phyloP scores from a whole-genome alignment of 768 basidiomycete genomes.

The Pisolithus sp. region DNA sequence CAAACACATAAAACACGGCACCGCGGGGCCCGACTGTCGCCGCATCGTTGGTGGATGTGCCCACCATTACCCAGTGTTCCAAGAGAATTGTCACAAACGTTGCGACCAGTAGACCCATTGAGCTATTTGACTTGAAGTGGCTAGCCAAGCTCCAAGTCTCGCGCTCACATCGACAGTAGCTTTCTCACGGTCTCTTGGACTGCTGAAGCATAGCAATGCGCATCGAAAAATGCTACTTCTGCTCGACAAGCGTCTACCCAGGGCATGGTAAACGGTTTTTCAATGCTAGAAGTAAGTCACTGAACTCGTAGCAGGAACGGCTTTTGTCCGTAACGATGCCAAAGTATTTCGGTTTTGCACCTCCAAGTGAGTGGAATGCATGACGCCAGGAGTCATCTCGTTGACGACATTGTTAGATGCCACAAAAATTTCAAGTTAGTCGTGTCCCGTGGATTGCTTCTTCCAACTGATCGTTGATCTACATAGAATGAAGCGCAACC shows the following conservation, averaged over 20 bases:
- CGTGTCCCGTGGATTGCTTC: background rate
- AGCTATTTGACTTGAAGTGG: no score
- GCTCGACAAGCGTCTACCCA: conserved; percentile 93
- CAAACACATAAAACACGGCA: no score
- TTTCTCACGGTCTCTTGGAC: no score
- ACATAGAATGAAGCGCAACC: conserved; percentile 95
- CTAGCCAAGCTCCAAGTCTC: no score
- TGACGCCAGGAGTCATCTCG: background rate
- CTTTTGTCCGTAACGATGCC: conserved; percentile 96
- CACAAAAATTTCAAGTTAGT: conserved; percentile 98
- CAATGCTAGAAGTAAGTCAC: background rate
- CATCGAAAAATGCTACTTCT: conserved; percentile 98
- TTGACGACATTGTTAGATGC: conserved; percentile 49
- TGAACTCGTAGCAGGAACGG: conserved; percentile 49
- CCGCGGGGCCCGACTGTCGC: no score
- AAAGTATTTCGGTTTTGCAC: conserved; percentile 98
- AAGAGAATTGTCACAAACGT: no score
- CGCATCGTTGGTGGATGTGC: no score
- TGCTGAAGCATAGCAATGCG: conserved; percentile 48
- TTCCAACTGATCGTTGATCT: background rate
- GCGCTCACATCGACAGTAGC: no score
- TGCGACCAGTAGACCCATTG: no score
- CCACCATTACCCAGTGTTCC: no score
- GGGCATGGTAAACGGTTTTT: conserved; percentile 65
- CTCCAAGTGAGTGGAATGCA: conserved; percentile 64